These are phyloP conservation scores for Oleoguttula mirabilis DNA, from an alignment of 495 filamentous ascomycete species.

Conservation along the genomic window DNA sequence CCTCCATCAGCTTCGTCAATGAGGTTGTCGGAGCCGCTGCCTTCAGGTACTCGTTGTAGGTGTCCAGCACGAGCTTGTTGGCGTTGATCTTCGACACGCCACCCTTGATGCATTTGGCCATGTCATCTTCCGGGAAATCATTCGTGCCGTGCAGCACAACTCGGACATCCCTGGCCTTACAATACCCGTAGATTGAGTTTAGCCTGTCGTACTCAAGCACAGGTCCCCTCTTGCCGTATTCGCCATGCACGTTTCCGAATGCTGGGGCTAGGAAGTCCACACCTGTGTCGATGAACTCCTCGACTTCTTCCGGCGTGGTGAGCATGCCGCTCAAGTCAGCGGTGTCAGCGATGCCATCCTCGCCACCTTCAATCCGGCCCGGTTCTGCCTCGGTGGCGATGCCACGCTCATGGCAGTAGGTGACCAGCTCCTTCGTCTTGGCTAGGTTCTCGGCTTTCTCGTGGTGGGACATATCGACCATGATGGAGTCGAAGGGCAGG, in stretches of 20 bases:
- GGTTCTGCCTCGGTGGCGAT: conserved; percentile 74
- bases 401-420: conserved; percentile 60
- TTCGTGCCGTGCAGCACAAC: conserved; percentile 51
- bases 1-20: conserved; percentile 21
- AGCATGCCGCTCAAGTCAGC: conserved; percentile 58
- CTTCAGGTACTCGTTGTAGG: conserved; percentile 17
- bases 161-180: conserved; percentile 1
- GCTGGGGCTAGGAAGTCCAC: conserved; percentile 76
- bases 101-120: conserved; percentile 16
- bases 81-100: conserved; percentile 24
- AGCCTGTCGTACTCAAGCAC: conserved; percentile 57
- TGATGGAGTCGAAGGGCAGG: conserved; percentile 25
- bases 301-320: conserved; percentile 66
- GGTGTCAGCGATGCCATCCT: conserved; percentile 71
- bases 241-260: conserved; percentile 78
- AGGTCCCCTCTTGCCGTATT: conserved; percentile 56
- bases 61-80: conserved; percentile 21
- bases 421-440: conserved; percentile 55
- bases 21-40: conserved; percentile 8
- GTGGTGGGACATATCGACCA: conserved; percentile 44
- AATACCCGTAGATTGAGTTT: conserved; percentile 3
- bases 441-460: conserved; percentile 69
- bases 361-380: conserved; percentile 70
- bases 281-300: conserved; percentile 64
- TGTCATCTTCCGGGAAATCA: conserved; percentile 7